Base-by-base conservation (phyloP, 768 basidiomycete genomes). In the Sporobolomyces pararoseus region DNA sequence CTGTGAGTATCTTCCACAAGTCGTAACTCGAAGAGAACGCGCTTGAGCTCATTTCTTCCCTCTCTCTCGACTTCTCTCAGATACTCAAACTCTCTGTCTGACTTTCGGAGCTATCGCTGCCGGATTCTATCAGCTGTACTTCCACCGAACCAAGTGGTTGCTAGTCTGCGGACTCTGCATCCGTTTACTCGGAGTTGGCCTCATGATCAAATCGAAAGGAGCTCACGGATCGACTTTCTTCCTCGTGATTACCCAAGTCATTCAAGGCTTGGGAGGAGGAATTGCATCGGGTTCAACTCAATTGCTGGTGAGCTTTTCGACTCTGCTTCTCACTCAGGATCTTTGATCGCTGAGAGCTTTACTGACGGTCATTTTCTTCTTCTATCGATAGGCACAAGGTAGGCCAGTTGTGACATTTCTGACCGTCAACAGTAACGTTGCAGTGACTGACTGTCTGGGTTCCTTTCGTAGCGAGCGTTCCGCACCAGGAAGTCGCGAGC, bases 251-350 rank as follows among this genome's bases (percentile, higher is more conserved):
- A 85, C 84, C 27, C 89, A 90, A 73, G 78, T 89, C 58, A 81
- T 90, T 21, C 88, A 89, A 79, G 89, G 88, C 54, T 80, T 86
- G 13, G 89, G 89, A 23, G 89, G 89, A 19, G 89, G 88, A 21
- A 82, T 89, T 65, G 87, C 87, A 9, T 76, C 79, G 29, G 77
- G 79, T 53, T 72, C 77, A 3, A 72, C 74, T 21, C 79, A 81
- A 63, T 73, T 80, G 50, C 76, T 79, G 21, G 73, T 66, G 27
- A 57, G 57, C 25, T 12, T 17, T 27, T 42, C 17, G 39, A 42
- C 39, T 9, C 39, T 42, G 39, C 39, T 42, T 42, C 39, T 42
- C 39, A 9, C 39, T n/a, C n/a, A n/a, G n/a, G n/a, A n/a, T n/a
- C n/a, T n/a, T n/a, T n/a, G n/a, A n/a, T n/a, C n/a, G n/a, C n/a